Conservation (phyloP, 495 filamentous ascomycete genomes). For the Terfezia claveryi region DNA sequence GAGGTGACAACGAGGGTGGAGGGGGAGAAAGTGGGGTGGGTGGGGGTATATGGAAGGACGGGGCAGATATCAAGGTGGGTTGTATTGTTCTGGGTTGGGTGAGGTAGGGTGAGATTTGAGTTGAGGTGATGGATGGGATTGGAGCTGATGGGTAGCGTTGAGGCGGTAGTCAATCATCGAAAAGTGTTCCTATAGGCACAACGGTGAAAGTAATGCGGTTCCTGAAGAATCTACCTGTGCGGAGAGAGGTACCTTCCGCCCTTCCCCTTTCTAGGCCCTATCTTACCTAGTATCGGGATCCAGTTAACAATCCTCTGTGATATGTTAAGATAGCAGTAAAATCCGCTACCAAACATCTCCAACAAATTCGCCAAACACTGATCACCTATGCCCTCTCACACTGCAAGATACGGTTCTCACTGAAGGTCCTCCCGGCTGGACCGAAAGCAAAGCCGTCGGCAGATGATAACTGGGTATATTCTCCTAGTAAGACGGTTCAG, state of each 20-base stretch:
- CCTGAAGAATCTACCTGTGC: constrained; percentile 50
- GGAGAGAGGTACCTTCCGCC: constrained; percentile 26
- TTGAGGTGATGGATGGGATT: not conserved
- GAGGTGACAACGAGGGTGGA: constrained; percentile 48
- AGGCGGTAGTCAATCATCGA: constrained; percentile 18
- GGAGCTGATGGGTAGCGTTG: not conserved
- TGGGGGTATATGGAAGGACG: constrained; percentile 27
- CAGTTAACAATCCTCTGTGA: not conserved
- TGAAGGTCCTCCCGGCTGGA: constrained; percentile 33
- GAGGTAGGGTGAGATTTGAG: too few relatives aligned
- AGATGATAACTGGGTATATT: constrained; percentile 49
- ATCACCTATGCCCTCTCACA: constrained; percentile 57
- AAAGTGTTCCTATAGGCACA: constrained; percentile 46
- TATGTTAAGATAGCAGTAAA: not conserved
- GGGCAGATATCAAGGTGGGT: constrained; percentile 29
- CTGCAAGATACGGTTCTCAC: constrained; percentile 36
- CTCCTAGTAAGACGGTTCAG: constrained; percentile 34
- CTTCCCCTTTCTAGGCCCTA: too few relatives aligned
- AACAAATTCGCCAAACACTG: constrained; percentile 30
- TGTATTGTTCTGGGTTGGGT: too few relatives aligned
- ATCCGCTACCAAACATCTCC: not conserved
- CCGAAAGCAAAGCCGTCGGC: constrained; percentile 11
- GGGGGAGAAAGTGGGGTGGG: constrained; percentile 42
- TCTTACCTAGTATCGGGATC: too few relatives aligned
- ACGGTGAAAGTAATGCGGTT: constrained; percentile 47